Base-by-base conservation (phyloP, 2,329 filamentous ascomycete species). In the Verticillium nonalfalfae region DNA sequence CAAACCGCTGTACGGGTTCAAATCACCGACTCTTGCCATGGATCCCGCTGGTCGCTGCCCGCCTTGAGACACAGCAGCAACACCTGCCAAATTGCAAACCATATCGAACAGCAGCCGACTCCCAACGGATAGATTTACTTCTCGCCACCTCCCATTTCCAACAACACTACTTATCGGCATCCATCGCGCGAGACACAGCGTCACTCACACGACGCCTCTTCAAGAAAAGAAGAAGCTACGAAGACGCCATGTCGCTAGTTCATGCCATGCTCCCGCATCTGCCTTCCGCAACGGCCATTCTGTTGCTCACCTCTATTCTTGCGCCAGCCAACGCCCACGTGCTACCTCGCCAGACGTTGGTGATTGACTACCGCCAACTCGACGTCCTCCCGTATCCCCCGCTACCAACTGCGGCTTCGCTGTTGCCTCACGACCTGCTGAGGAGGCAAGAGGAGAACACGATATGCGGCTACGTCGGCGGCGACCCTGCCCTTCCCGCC, bases 391-490 rank as follows among this genome's bases (percentile, higher is more conserved):
- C 74, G 39, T 80, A 75, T 69, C 78, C 78, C 39, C 71, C 66
- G 54, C 60, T 64, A 7, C 76, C 79, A 1, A 81, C 81, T 11
- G 73, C 75, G 2, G 70, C 75, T 15, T 79, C 79, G 11, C 62
- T 69, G 4, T 67, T 72, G 57, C 72, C 73, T 52, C 70, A 68
- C 50, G 71, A 74, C 45, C 71, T 79, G 6, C 67, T 69, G 31
- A 76, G 75, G 56, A 76, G 79, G 45, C 76, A 81, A 62, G 56
- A 60, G 10, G 40, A 56, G 34, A 84, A 84, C 70, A 86, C 83
- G 15, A 69, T 87, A 61, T 86, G 84, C 66, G 84, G 84, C 52
- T 87, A 79, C 70, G 76, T 87, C 67, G 80, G 78, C 63, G 84
- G 82, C 26, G 70, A 85, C 64, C 70, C 78, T 1, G 71, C 72